Conservation (phyloP, 768 basidiomycete species). For the Rubroboletus pulcherrimus region DNA sequence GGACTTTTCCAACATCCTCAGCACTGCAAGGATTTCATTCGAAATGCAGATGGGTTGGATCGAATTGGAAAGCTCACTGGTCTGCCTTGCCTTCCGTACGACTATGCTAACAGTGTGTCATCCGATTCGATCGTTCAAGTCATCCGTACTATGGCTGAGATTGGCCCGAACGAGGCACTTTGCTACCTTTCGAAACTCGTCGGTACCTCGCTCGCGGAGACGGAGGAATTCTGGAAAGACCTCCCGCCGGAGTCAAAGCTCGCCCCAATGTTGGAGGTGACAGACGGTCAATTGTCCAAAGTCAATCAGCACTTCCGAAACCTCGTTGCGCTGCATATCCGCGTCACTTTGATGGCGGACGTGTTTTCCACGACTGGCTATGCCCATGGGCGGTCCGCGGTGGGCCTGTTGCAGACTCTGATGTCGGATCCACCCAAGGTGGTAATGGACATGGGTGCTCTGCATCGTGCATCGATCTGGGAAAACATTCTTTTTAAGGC, state of each 20-base stretch:
- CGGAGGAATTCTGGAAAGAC: constrained; percentile 66
- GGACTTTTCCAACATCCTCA: constrained; percentile 90
- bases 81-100: constrained; percentile 84
- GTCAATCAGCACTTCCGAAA: constrained; percentile 67
- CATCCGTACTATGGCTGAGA: constrained; percentile 85
- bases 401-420: constrained; percentile 69
- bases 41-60: constrained; percentile 66
- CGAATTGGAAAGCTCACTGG: constrained; percentile 73
- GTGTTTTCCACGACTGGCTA: constrained; percentile 82
- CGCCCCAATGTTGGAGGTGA: constrained; percentile 52
- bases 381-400: constrained; percentile 73
- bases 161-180: constrained; percentile 73
- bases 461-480: constrained; percentile 83
- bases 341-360: constrained; percentile 80
- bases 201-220: constrained; percentile 63
- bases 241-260: constrained; percentile 57
- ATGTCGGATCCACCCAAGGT: constrained; percentile 62
- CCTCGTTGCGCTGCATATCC: constrained; percentile 72
- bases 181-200: constrained; percentile 67
- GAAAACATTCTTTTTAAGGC: constrained; percentile 79
- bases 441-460: constrained; percentile 65
- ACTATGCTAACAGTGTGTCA: constrained; percentile 79
- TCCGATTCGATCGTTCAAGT: constrained; percentile 88
- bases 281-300: constrained; percentile 44
- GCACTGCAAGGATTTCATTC: constrained; percentile 88